Evolutionary conservation across 2,329 filamentous ascomycete genomes (phyloP).

Genomic region (Arthroderma sp.): DNA sequence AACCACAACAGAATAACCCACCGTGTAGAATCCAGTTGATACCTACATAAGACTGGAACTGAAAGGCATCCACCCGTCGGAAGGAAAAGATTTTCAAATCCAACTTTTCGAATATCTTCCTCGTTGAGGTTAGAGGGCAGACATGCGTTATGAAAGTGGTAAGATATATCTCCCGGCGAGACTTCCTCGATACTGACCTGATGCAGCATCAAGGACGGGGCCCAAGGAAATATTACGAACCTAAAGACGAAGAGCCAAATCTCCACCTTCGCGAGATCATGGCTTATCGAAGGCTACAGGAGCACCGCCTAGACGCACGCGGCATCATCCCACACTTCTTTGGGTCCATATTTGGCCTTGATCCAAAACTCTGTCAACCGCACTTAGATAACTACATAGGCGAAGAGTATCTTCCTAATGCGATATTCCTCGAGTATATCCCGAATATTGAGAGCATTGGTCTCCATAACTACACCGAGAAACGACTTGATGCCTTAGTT

Average conservation of each 20-base stretch:
- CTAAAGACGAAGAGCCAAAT: neutral
- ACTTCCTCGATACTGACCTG: conserved; percentile 1
- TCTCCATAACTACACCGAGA: conserved; percentile 3
- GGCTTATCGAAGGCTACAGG: conserved; percentile 5
- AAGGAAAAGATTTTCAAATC: neutral
- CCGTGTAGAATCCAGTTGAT: too few relatives aligned
- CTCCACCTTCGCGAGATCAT: conserved; percentile 5
- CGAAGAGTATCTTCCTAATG: conserved; percentile 1
- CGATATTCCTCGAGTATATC: conserved; percentile 6
- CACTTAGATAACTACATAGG: conserved; percentile 4
- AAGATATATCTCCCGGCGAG: conserved; percentile 3
- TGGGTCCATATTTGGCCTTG: conserved; percentile 2
- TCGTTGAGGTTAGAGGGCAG: conserved; percentile 6
- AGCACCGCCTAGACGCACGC: neutral
- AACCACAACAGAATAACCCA: too few relatives aligned
- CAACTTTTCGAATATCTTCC: conserved; percentile 10
- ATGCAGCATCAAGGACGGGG: conserved; percentile 4
- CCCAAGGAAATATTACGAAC: neutral
- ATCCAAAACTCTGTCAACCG: conserved; percentile 1
- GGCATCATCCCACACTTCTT: conserved; percentile 3
- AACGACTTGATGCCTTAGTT: conserved; percentile 1
- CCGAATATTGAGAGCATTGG: neutral
- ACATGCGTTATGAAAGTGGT: conserved; percentile 15
- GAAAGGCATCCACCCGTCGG: too few relatives aligned
- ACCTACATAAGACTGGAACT: too few relatives aligned